phyloP scores from a whole-genome alignment of 495 filamentous ascomycete species.

The Sabuloglossum arenarium region DNA sequence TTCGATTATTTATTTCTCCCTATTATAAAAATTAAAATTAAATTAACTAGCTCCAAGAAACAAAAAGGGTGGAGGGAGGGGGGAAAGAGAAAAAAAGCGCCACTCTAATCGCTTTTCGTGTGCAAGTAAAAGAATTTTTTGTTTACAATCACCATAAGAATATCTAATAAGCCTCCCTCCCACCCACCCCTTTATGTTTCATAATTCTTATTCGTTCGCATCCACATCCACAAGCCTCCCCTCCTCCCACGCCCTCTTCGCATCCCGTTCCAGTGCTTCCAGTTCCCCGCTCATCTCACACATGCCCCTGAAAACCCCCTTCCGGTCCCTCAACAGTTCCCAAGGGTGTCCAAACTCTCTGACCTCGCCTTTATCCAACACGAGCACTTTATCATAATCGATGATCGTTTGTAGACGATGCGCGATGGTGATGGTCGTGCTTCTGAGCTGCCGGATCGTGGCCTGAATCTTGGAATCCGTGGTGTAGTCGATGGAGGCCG shows the following conservation, averaged over 20 bases:
- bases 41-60: too few relatives aligned
- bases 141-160: too few relatives aligned
- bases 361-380: constrained; percentile 74
- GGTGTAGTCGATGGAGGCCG: constrained; percentile 90
- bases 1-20: too few relatives aligned
- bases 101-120: too few relatives aligned
- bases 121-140: too few relatives aligned
- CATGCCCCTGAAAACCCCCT: constrained; percentile 68
- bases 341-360: constrained; percentile 80
- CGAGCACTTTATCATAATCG: constrained; percentile 96
- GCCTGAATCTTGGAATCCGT: constrained; percentile 94
- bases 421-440: constrained; percentile 95
- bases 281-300: constrained; percentile 89
- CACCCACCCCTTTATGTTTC: too few relatives aligned
- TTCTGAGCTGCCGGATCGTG: constrained; percentile 74
- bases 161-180: too few relatives aligned
- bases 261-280: constrained; percentile 44
- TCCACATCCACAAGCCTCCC: constrained; percentile 29
- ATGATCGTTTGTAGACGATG: constrained; percentile 91
- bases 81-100: too few relatives aligned
- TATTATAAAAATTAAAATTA: too few relatives aligned
- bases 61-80: too few relatives aligned
- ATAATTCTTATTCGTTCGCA: not conserved
- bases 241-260: constrained; percentile 43
- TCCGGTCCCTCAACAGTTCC: constrained; percentile 45